Conservation (phyloP, 169 alveolate genomes). For the Cryptosporidium andersoni region DNA sequence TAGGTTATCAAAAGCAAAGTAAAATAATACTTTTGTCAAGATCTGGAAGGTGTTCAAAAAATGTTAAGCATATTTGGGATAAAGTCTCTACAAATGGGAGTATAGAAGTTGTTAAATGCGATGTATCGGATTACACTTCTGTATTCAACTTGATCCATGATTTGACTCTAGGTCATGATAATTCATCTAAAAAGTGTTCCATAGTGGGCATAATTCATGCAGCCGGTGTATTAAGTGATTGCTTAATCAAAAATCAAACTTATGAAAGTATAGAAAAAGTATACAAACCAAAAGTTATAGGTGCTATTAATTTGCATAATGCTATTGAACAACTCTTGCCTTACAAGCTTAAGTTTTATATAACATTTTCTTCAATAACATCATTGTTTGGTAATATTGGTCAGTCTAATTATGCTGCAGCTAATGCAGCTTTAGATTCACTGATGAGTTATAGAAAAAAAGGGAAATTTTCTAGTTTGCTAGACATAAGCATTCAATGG, state of each 20-base stretch:
- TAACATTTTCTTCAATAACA: slow-evolving; percentile 77
- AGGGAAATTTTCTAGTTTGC: neutral
- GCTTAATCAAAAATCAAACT: slow-evolving; percentile 73
- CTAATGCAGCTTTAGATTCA: slow-evolving; percentile 79
- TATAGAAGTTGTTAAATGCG: slow-evolving; percentile 34
- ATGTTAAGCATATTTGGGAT: slow-evolving; percentile 2
- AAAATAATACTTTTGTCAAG: slow-evolving; percentile 39
- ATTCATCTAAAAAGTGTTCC: neutral
- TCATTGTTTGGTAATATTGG: slow-evolving; percentile 79
- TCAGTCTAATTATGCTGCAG: slow-evolving; percentile 79
- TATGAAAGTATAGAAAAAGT: slow-evolving; percentile 73
- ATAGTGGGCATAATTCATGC: slow-evolving; percentile 77
- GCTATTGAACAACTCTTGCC: slow-evolving; percentile 71
- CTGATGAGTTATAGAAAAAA: slow-evolving; percentile 74
- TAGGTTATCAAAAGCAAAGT: neutral
- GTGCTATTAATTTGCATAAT: slow-evolving; percentile 79
- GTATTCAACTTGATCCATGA: neutral
- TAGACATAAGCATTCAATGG: slow-evolving; percentile 64
- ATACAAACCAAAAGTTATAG: slow-evolving; percentile 76
- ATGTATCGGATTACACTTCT: slow-evolving; percentile 16
- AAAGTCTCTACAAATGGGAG: neutral
- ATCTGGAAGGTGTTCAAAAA: slow-evolving; percentile 45
- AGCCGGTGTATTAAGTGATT: slow-evolving; percentile 78
- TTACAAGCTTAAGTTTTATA: slow-evolving; percentile 71
- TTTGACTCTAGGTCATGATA: neutral